phyloP scores from a whole-genome alignment of 1,139 yeast species.

The Lodderomyces jiufengensis region DNA sequence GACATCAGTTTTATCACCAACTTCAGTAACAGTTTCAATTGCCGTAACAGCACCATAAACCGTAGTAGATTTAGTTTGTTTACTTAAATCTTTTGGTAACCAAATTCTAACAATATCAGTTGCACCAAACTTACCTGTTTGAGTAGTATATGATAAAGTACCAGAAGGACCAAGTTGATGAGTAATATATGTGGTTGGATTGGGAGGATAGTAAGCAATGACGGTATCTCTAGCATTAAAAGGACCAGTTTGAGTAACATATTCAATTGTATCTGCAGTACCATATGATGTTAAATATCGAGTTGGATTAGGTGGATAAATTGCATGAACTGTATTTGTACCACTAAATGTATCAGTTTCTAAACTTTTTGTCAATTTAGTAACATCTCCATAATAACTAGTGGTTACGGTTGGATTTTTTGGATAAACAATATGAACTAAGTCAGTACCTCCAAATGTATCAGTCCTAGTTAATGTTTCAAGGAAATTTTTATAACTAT shows the following conservation, averaged over 20 bases:
- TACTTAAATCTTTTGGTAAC: conserved; percentile 20
- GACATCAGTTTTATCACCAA: conserved; percentile 12
- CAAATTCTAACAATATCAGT: conserved; percentile 19
- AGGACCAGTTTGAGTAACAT: conserved; percentile 10
- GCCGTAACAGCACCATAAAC: conserved; percentile 9
- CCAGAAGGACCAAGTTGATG: conserved; percentile 8
- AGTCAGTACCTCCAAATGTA: conserved; percentile 14
- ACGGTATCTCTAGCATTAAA: conserved; percentile 16
- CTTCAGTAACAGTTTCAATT: conserved; percentile 9
- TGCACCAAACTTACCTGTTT: conserved; percentile 10
- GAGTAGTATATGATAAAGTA: conserved; percentile 11
- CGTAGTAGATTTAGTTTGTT: conserved; percentile 12
- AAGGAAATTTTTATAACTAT: conserved; percentile 13
- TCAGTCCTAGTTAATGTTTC: conserved; percentile 8
- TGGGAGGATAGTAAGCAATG: conserved; percentile 18
- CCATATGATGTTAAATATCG: conserved; percentile 10
- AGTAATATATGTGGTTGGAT: conserved; percentile 17
- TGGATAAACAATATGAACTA: too few species aligned
- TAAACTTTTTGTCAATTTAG: conserved; percentile 5
- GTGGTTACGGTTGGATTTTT: conserved; percentile 9
- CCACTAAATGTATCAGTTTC: conserved; percentile 11
- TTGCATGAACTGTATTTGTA: too few species aligned
- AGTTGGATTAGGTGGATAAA: conserved; percentile 15
- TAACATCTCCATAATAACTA: conserved; percentile 5
- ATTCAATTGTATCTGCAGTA: conserved; percentile 13